A percentile compares a stretch with the other conserved stretches of the same genome.
Conservation (phyloP, 176 grass and related monocot genomes). For the Triticum dicoccoides region DNA sequence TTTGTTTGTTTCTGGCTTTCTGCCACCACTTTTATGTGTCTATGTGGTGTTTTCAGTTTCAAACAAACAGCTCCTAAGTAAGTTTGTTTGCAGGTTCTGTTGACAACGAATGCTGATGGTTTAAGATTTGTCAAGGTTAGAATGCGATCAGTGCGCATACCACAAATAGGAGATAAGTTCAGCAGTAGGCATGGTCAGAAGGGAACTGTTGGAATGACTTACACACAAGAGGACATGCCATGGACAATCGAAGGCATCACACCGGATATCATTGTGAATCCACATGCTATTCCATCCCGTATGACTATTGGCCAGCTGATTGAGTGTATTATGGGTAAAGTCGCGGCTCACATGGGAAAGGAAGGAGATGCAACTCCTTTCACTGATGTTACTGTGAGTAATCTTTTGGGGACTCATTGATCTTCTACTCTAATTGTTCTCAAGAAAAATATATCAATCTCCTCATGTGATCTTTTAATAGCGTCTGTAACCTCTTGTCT, state of each 20-base stretch:
- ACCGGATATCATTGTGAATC: slow-evolving; percentile 98
- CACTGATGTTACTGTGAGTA: slow-evolving; percentile 98
- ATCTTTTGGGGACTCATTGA: neutral
- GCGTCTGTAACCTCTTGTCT: neutral
- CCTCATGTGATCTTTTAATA: neutral
- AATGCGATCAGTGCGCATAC: slow-evolving; percentile 94
- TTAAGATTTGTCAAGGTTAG: slow-evolving; percentile 96
- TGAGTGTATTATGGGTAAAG: slow-evolving; percentile 98
- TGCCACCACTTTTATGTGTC: neutral
- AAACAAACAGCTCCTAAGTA: slow-evolving; percentile 14
- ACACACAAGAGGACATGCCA: slow-evolving; percentile 99
- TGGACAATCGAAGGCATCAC: slow-evolving; percentile 99
- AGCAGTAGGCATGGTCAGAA: slow-evolving; percentile 99
- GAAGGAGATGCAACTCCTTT: slow-evolving; percentile 98
- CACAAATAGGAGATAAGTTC: slow-evolving; percentile 98
- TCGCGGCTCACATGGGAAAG: slow-evolving; percentile 95
- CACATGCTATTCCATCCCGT: slow-evolving; percentile 96
- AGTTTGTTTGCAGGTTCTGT: slow-evolving; percentile 64
- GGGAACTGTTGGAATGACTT: slow-evolving; percentile 99
- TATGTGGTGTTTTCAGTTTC: neutral
- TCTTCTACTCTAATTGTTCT: slow-evolving; percentile 19
- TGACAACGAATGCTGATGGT: slow-evolving; percentile 99
- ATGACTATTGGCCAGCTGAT: slow-evolving; percentile 99
- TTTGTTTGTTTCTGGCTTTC: slow-evolving; percentile 29
- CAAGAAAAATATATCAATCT: neutral